Evolutionary conservation across 805 yeast species (phyloP), one percentile per base, ranked within the genome.

Genomic region (Teunomyces gatunensis): DNA sequence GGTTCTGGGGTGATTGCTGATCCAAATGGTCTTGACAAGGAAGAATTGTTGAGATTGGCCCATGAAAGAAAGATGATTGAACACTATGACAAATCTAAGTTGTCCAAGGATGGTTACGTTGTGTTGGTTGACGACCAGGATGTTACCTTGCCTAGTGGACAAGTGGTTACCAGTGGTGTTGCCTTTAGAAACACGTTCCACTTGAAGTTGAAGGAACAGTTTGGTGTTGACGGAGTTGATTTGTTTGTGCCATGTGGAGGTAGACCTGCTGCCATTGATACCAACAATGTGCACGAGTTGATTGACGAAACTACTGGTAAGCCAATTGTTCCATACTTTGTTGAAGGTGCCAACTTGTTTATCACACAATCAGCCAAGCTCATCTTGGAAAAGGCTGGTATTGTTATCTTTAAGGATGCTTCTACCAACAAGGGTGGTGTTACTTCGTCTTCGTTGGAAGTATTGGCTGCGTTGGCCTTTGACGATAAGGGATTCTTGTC

Each of bases 171-270:
- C 47, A 87, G 87, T 60, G 99, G 99, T 60, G 84, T 90, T 42
- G 79, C 84, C 15, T 94, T 91, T 75, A 83, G 99, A 73, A 94
- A 92, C 71, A 78, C 82, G 35, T 92, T 87, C 84, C 99, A 92
- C 65, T 75, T 89, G 55, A 80, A 83, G 55, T 65, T 86, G 50
- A 79, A 81, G 52, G 83, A 86, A 50, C 78, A 78, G 51, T 82
- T 81, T 59, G 81, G 80, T 35, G 39, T 42, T n/a, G 78, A 80
- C 39, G 77, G 78, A 28, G 77, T 90, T 51, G 90, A 89, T 59
- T 73, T 92, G 62, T 91, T 94, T 70, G 97, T 91, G 37, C 99
- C 99, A 49, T 92, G 99, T 71, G 99, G 99, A 68, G 99, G 99
- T 57, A 86, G 99, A 71, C 99, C 99, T 50, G 92, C 88, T 58